These are phyloP conservation scores for Euphrasia arctica DNA, from an alignment of 305 asterid genomes.

Conservation along the genomic window DNA sequence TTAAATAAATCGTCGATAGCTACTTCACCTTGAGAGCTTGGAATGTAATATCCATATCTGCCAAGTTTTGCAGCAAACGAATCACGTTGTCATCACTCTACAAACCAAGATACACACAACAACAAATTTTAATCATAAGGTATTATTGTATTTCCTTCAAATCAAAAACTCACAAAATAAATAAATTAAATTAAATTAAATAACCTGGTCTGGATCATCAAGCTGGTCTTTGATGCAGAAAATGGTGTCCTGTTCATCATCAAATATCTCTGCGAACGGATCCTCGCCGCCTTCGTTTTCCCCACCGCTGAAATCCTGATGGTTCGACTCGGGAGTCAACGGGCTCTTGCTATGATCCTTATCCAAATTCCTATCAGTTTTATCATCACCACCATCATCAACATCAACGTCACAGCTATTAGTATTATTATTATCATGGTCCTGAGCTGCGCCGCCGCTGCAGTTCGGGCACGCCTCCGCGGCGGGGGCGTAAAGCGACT, in stretches of 20 bases:
- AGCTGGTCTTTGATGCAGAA: conserved; percentile 69
- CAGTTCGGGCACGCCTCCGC: conserved; percentile 51
- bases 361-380: conserved; percentile 27
- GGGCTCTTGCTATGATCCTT: conserved; percentile 53
- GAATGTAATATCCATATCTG: conserved; percentile 88
- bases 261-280: conserved; percentile 69
- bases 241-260: conserved; percentile 72
- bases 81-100: conserved; percentile 72
- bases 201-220: conserved; percentile 73
- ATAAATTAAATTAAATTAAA: neutral
- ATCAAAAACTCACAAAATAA: conserved; percentile 1
- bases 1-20: neutral
- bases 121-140: neutral
- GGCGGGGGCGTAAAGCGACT: conserved; percentile 54
- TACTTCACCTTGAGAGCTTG: conserved; percentile 65
- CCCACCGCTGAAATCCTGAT: conserved; percentile 36
- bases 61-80: conserved; percentile 69
- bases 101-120: conserved; percentile 2
- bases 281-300: conserved; percentile 55
- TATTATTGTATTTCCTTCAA: neutral
- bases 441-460: conserved; percentile 34
- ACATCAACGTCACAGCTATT: conserved; percentile 26
- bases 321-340: conserved; percentile 87
- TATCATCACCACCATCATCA: conserved; percentile 26
- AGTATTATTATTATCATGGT: conserved; percentile 14